Evolutionary conservation across 139 green algal species (phyloP).

Genomic region (Chlorella sp.): DNA sequence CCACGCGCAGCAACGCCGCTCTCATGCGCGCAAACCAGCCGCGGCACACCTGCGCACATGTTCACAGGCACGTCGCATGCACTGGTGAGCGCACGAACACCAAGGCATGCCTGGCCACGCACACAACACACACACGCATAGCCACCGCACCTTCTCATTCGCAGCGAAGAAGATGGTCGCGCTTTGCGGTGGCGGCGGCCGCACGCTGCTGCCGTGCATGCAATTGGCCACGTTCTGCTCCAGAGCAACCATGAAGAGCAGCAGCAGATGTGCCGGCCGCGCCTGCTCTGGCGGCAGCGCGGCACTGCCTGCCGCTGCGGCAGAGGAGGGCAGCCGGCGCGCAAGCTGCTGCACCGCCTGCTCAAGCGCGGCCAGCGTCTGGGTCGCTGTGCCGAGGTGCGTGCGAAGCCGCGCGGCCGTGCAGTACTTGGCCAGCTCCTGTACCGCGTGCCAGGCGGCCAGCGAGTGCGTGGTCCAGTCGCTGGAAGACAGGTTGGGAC

Average conservation of each 20-base stretch:
- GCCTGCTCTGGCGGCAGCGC: neutral
- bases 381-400: conserved; percentile 66
- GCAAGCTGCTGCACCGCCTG: conserved; percentile 41
- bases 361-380: conserved; percentile 77
- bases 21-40: conserved; percentile 69
- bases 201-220: conserved; percentile 1
- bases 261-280: neutral
- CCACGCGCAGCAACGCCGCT: conserved; percentile 39
- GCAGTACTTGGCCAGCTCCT: conserved; percentile 56
- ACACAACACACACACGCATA: neutral
- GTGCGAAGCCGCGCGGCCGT: conserved; percentile 61
- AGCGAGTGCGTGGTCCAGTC: neutral
- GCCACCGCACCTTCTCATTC: conserved; percentile 11
- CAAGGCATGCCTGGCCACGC: no score
- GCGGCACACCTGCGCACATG: conserved; percentile 60
- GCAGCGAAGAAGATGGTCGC: conserved; percentile 6
- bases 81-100: neutral
- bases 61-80: neutral
- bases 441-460: conserved; percentile 30
- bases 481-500: neutral
- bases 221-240: conserved; percentile 12
- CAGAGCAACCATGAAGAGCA: conserved; percentile 23
- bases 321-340: neutral
- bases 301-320: neutral
- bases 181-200: neutral